Percentiles rank a stretch among this genome's conserved stretches.
Evolutionary conservation across 2,329 filamentous ascomycete genomes (phyloP).

Genomic region (Magnaporthales sp.): DNA sequence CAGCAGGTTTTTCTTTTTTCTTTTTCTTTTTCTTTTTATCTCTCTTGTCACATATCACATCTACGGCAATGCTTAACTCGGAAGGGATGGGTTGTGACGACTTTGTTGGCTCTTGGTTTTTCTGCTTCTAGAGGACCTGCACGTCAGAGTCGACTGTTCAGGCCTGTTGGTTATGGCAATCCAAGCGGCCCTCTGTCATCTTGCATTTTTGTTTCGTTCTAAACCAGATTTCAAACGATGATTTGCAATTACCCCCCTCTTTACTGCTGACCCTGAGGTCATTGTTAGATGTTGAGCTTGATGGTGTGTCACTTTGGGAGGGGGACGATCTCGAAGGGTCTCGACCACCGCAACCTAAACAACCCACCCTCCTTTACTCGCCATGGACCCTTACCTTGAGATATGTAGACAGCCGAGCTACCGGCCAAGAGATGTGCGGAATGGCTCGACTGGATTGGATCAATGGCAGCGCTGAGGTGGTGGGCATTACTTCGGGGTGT

Average conservation of each 20-base stretch:
- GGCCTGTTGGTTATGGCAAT: not conserved
- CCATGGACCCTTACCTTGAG: not conserved
- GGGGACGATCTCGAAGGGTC: not conserved
- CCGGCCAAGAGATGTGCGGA: not conserved
- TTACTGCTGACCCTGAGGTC: not conserved
- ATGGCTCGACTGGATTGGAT: not conserved
- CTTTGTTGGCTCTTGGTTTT: too few species aligned
- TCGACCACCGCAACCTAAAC: not conserved
- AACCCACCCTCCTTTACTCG: not conserved
- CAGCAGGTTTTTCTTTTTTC: not conserved
- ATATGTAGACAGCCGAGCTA: not conserved
- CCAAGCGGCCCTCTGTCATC: not conserved
- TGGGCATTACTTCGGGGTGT: not conserved
- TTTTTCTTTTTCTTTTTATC: not conserved
- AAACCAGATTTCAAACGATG: not conserved
- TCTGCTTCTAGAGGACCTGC: too few species aligned
- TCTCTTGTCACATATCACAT: not conserved
- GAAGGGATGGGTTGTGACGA: too few species aligned
- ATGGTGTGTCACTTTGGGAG: not conserved
- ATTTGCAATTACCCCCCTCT: too few species aligned
- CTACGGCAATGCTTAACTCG: not conserved
- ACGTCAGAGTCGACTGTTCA: not conserved
- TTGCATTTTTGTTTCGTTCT: not conserved
- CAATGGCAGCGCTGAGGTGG: not conserved
- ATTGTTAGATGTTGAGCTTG: not conserved